Percentiles rank a stretch among this genome's conserved stretches.
Evolutionary conservation across 1,139 yeast genomes (phyloP).

Genomic region (Yamadazyma buinensis): DNA sequence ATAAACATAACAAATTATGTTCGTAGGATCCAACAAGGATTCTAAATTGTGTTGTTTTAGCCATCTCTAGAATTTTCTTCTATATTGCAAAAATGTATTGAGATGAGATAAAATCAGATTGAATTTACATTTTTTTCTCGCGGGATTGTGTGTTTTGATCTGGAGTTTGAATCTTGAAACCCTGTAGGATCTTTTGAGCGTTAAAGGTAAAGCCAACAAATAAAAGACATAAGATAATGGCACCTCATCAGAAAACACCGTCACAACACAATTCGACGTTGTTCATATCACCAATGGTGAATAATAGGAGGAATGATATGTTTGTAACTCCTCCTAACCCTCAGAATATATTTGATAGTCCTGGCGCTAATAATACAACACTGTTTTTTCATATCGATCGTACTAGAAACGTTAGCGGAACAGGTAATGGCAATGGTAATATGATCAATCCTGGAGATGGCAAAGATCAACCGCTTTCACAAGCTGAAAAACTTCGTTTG

Average conservation of each 20-base stretch:
- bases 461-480: conserved; percentile 49
- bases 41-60: conserved; percentile 47
- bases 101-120: conserved; percentile 8
- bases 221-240: background rate
- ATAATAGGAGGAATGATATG: conserved; percentile 43
- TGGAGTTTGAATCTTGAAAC: background rate
- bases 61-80: too few species aligned
- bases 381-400: conserved; percentile 37
- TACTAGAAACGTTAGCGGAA: conserved; percentile 6
- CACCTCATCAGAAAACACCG: conserved; percentile 30
- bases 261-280: conserved; percentile 58
- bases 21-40: conserved; percentile 94
- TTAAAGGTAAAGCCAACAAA: too few species aligned
- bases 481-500: conserved; percentile 78
- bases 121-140: too few species aligned
- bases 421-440: conserved; percentile 9
- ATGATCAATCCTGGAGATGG: conserved; percentile 3
- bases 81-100: too few species aligned
- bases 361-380: conserved; percentile 39
- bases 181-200: too few species aligned
- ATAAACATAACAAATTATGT: conserved; percentile 83
- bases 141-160: conserved; percentile 4
- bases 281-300: conserved; percentile 58
- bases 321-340: conserved; percentile 59
- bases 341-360: conserved; percentile 39